Evolutionary conservation across 148 eudicot species (phyloP), one percentile per base, ranked within the genome.

Genomic region (Oxyria digyna): DNA sequence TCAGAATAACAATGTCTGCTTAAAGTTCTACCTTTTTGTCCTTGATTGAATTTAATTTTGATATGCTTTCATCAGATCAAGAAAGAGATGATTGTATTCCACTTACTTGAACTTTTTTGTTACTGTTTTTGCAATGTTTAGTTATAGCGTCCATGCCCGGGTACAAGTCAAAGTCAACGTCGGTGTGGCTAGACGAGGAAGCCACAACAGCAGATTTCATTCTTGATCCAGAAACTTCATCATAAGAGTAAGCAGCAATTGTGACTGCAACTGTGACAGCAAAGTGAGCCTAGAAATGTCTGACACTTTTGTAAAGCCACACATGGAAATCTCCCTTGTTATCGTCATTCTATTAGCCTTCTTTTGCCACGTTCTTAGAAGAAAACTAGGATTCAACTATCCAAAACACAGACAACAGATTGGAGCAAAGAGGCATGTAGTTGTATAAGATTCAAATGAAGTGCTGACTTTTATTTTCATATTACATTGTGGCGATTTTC

Each of bases 101-200:
- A n/a, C n/a, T n/a, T n/a, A n/a, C n/a, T n/a, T n/a, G n/a, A n/a
- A n/a, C n/a, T n/a, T n/a, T 14, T 29, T 32, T 59, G 37, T 27
- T n/a, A 59, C n/a, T 15, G 37, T 59, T 48, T 32, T 35, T 49
- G 23, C 62, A 69, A 68, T 59, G 71, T 76, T 65, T 79, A 94
- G 98, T 94, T 66, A 68, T 78, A 13, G 97, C 92, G 3, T 81
- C 83, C 45, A 90, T 82, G 85, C 87, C 92, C 15, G 98, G 98
- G 63, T 90, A 94, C 80, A 86, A 84, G 73, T 74, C 88, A 26
- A 89, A 85, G 78, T 74, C 87, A 18, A 83, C 98, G 11, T 42
- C 64, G 43, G 76, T 87, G 67, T 42, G 82, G 55, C 62, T 89
- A 57, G 89, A 84, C 35, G 83, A 85, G 70, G 87, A 76, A 76